These are phyloP conservation scores for Dalbergia cultrata DNA, from an alignment of 306 rosid species.

Conservation along the genomic window DNA sequence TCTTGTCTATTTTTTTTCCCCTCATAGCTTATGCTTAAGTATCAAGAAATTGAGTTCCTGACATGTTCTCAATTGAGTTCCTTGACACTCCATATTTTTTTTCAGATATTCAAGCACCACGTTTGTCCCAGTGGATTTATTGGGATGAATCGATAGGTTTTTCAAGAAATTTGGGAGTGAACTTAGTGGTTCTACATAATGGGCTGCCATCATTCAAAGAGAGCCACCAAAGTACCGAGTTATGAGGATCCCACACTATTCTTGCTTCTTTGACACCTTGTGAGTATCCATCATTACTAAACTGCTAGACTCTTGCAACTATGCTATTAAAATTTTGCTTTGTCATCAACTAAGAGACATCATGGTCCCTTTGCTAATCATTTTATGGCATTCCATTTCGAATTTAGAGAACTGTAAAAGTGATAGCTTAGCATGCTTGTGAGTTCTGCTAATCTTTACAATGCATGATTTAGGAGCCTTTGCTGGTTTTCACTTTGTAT, in stretches of 20 bases:
- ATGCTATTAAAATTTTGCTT: constrained; percentile 38
- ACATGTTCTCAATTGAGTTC: no score
- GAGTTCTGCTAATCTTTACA: background rate
- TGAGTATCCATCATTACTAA: constrained; percentile 60
- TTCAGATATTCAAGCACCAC: constrained; percentile 32
- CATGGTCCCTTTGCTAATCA: background rate
- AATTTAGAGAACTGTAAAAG: no score
- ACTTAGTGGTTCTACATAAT: constrained; percentile 53
- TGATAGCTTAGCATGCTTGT: no score
- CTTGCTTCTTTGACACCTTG: constrained; percentile 97
- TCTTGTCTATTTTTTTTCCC: no score
- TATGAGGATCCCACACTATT: constrained; percentile 73
- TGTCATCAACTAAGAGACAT: constrained; percentile 5
- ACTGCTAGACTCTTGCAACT: constrained; percentile 34
- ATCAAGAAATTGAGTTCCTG: no score
- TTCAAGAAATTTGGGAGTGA: constrained; percentile 43
- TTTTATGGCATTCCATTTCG: constrained; percentile 6
- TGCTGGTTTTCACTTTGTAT: background rate
- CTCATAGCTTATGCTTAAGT: no score
- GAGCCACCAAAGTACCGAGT: constrained; percentile 51
- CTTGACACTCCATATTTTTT: constrained; percentile 11
- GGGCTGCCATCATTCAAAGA: constrained; percentile 79
- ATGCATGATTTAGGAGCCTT: background rate
- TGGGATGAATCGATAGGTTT: constrained; percentile 30
- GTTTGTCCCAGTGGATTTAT: constrained; percentile 30